Base-by-base conservation (phyloP, 805 yeast genomes). In the Suhomyces emberorum region DNA sequence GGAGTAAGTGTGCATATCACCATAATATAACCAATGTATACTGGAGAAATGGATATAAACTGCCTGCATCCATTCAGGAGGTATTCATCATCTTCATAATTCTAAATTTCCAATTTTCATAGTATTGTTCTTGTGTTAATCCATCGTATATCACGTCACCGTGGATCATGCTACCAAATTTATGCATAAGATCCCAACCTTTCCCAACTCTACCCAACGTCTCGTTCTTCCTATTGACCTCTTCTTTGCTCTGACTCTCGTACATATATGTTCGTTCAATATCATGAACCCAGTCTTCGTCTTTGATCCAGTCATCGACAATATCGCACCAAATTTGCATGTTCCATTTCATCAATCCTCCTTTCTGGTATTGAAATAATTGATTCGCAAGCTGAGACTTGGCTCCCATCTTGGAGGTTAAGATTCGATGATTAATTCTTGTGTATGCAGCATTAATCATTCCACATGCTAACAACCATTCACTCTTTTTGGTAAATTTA, bases 381-480 rank as follows among this genome's bases (percentile, higher is more conserved):
- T 73, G 75, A 26, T 73, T 70, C 29, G 74, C 58, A 8, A 79
- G 67, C 24, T 65, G 61, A 11, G 71, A 54, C 38, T 67, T 73
- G 16, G 72, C 65, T 1, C 83, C 79, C 4, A 79, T 63, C 32
- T 72, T 73, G 9, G 59, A 51, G 3, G 60, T 52, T 11, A 81
- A 54, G 22, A 65, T 52, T 15, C 64, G 64, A 38, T 72, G 69
- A 52, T 79, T 78, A 21, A 82, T 65, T 11, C 79, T 65, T 14
- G 69, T 61, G 37, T 77, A 78, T 10, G 81, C 79, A 14, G 81
- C 72, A 23, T 81, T 65, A 1, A 82, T 69, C 43, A 83, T 52
- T 0, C 89, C 89, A 52, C 85, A 79, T 3, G 83, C 74, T 15
- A 83, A 54, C 6, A 79, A 77, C 88, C 88, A 83, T 26, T 80